Conservation (phyloP, 805 yeast genomes). For the Torulaspora franciscae region DNA sequence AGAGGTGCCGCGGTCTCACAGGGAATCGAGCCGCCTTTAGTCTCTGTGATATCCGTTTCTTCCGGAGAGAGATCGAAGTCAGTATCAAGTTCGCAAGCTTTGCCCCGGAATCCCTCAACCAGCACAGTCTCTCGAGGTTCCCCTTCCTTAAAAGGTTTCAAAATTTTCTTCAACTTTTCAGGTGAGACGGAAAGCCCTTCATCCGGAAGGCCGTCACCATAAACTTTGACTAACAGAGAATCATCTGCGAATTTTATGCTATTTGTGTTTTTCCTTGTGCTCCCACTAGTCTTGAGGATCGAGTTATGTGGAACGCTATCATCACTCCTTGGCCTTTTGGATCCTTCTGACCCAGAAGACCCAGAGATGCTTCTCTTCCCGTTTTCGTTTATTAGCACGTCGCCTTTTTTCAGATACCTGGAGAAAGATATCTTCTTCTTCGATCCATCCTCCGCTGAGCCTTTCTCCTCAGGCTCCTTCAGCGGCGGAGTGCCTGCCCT, state of each 20-base stretch:
- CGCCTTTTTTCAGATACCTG: slow-evolving; percentile 32
- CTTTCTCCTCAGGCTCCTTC: slow-evolving; percentile 3
- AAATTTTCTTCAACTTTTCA: slow-evolving; percentile 27
- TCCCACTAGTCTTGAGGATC: slow-evolving; percentile 22
- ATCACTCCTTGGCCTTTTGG: slow-evolving; percentile 4
- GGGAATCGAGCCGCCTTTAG: slow-evolving; percentile 30
- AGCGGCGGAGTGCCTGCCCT: slow-evolving; percentile 8
- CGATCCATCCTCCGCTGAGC: slow-evolving; percentile 18
- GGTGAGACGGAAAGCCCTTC: slow-evolving; percentile 31
- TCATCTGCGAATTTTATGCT: slow-evolving; percentile 29
- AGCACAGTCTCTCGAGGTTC: slow-evolving; percentile 32
- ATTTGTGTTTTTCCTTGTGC: slow-evolving; percentile 10
- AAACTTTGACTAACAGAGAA: slow-evolving; percentile 26
- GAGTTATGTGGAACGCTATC: slow-evolving; percentile 14
- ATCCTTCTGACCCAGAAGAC: slow-evolving; percentile 2
- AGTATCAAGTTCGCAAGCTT: slow-evolving; percentile 20
- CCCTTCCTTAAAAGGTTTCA: slow-evolving; percentile 35
- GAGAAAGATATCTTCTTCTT: slow-evolving; percentile 36
- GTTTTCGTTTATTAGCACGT: slow-evolving; percentile 15
- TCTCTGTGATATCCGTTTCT: slow-evolving; percentile 30
- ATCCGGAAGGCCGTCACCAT: slow-evolving; percentile 34
- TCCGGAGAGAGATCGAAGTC: slow-evolving; percentile 13
- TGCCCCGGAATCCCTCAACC: slow-evolving; percentile 18
- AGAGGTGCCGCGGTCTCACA: slow-evolving; percentile 25
- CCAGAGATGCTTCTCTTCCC: slow-evolving; percentile 16